Evolutionary conservation across 2,329 filamentous ascomycete species (phyloP), one percentile per base, ranked within the genome.

Genomic region (Pseudogymnoascus destructans): DNA sequence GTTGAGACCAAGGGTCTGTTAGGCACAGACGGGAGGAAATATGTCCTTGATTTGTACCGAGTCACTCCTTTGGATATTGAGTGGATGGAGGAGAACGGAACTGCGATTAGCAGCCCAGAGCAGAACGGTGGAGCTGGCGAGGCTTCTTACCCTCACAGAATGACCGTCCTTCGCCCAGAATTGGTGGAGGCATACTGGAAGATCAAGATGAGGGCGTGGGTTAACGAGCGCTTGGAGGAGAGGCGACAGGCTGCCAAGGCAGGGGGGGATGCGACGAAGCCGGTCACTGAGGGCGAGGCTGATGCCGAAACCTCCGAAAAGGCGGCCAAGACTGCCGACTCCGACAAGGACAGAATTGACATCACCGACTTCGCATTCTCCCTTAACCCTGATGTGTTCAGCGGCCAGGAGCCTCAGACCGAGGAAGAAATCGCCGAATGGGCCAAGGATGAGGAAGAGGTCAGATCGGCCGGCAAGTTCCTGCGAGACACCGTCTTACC

Each of bases 1-100:
- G 91, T 98, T 11, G 93, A 98, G 73, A 98, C 93, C 57, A 98
- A 98, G 76, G 93, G 93, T 57, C 77, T 98, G n/a, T 78, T 98
- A 66, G 93, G 93, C 54, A 98, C 93, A 1, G 93, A 98, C 68
- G 93, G 91, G 35, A 83, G 93, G 66, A 96, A 95, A 71, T 98
- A 98, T 69, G 89, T 96, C n/a, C 80, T 98, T 56, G 93, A 98
- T 67, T 75, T 98, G 57, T 98, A 98, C 76, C 84, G 93, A 59
- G 86, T 97, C 63, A 95, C 93, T 2, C 93, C 93, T 5, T 75
- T 97, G 59, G 93, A 98, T 71, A 84, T 96, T 59, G 73, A 79
- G 19, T 98, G 95, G 91, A 79, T 95, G 65, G 92, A 98, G 64
- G 85, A 92, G 69, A 77, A 82, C 64, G 79, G 79, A 67, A 74